Base-by-base conservation (phyloP, 2,329 filamentous ascomycete species). In the Cladophialophora carrionii region DNA sequence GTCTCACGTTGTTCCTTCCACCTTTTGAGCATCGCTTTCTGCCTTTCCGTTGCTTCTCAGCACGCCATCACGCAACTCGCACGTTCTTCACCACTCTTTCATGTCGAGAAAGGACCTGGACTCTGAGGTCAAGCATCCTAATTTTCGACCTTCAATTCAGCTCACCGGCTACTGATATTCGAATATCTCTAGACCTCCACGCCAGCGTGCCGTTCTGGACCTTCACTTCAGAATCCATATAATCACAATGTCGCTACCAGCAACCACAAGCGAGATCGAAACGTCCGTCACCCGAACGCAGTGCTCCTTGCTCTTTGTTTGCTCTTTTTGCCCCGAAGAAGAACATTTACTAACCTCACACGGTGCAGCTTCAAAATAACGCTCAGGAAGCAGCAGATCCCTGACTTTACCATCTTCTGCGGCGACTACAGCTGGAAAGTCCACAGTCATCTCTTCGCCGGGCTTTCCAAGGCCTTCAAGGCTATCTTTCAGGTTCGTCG, bases 401-500 rank as follows among this genome's bases (percentile, higher is more conserved):
- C 63, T 2, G 59, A 62, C 37, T 62, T 65, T 46, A 62, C 54
- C 3, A 55, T 65, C 34, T 26, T 24, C 17, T 49, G 61, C 49
- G 59, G 59, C 22, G 32, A 61, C 4, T 65, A 57, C 34, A 57
- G 59, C 14, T 65, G 63, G 63, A 62, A 52, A 55, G 55, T 62
- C 12, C 63, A 65, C 41, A 34, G 52, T 37, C 53, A 48, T 10
- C 29, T 57, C 14, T 49, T 65, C 22, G 29, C 26, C 20, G 1
- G 29, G 52, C 24, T 34, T 3, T 54, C 52, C 7, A 34, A 22
- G 17, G 53, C 61, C 53, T 65, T 65, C 17, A 17, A 54, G 52
- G 52, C 52, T 20, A 31, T 54, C 14, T 31, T 54, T 17, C 22
- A 54, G 52, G 52, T 54, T 31, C 24, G 52, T 43, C 3, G n/a